Evolutionary conservation across 441 rosid genomes (phyloP), one percentile per base, ranked within the genome.

Genomic region (Corymbia citriodora): DNA sequence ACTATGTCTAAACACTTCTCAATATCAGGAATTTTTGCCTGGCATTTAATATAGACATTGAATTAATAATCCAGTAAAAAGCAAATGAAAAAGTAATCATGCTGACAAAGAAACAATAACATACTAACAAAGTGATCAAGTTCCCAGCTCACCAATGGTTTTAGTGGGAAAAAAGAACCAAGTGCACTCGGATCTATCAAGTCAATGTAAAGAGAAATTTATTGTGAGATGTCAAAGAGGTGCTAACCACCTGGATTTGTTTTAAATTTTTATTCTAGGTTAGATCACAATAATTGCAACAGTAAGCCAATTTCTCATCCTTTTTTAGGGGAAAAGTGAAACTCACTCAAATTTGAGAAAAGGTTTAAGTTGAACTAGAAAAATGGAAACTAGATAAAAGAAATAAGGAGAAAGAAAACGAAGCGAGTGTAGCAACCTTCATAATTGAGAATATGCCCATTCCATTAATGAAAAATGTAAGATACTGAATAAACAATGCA

Each of bases 11-110:
- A 94, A 92, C 99, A 98, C 91, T 98, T 97, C 93, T 97, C 98
- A 87, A 98, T 98, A 93, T 98, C 99, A 89, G 99, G 99, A 91
- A 98, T 97, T 94, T 98, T 98, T 86, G 97, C 98, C 99, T 98
- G 95, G 52, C 85, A 79, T 79, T 79, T 8, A 23, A 45, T 23
- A 79, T 45, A 79, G n/a, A 45, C 85, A 79, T 79, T 45, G 52
- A 79, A 79, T 79, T 79, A 88, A 59, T 90, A 54, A 81, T 90
- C 90, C 10, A 79, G 5, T 40, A 23, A 89, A 14, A 18, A 89
- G 9, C 54, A 23, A 50, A 48, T 13, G 45, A 74, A 31, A 29
- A 54, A 9, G 48, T 61, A 54, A 70, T 53, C 12, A 61, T 59
- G 40, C 59, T 17, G 25, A 79, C 85, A 79, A 23, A 79, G 85